A percentile compares a stretch with the other conserved stretches of the same genome.
Conservation (phyloP, 1,284 basidiomycete genomes). For the Ganoderma resinaceum region DNA sequence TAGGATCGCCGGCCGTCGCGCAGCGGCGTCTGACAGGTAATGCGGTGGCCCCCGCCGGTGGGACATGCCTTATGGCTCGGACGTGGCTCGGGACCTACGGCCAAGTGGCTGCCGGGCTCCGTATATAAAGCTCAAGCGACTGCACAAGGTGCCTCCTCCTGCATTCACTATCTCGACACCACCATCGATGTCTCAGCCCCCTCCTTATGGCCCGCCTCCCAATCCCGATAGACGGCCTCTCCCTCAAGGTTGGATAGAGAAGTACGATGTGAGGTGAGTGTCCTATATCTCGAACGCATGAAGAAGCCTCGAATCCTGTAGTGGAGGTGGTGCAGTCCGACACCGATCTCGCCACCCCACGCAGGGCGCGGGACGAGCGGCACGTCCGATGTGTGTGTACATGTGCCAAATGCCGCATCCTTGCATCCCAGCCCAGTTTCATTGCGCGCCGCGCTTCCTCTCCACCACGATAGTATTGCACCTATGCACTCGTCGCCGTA, state of each 20-base stretch:
- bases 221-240: conserved; percentile 72
- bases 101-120: conserved; percentile 23
- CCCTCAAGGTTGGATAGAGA: conserved; percentile 73
- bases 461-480: background rate
- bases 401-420: background rate
- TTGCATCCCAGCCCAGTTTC: background rate
- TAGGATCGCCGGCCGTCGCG: background rate
- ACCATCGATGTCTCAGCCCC: conserved; percentile 51
- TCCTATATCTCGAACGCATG: background rate
- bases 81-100: conserved; percentile 25
- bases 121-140: conserved; percentile 35
- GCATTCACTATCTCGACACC: conserved; percentile 31
- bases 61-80: conserved; percentile 16
- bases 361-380: background rate
- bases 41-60: background rate
- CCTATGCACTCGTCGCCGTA: background rate
- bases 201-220: conserved; percentile 43
- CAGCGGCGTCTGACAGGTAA: conserved; percentile 17
- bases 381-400: background rate
- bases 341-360: background rate
- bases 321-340: background rate
- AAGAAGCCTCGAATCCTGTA: background rate
- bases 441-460: background rate
- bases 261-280: conserved; percentile 68
- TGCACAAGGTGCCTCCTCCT: conserved; percentile 26